These are phyloP conservation scores for Mortierella claussenii DNA, from an alignment of 192 early-diverging fungal species.

Conservation along the genomic window DNA sequence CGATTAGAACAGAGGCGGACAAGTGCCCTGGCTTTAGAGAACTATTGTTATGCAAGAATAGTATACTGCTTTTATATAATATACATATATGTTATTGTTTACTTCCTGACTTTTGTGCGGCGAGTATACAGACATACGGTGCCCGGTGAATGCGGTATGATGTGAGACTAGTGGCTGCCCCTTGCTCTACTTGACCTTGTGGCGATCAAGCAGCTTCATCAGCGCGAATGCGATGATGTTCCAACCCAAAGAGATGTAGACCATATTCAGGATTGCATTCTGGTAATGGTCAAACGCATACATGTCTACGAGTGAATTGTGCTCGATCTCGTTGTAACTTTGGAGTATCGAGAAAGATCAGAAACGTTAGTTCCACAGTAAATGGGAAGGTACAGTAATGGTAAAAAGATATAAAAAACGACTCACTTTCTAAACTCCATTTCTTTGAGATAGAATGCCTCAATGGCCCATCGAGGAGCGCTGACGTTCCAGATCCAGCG, in stretches of 20 bases:
- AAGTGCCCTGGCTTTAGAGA: no score
- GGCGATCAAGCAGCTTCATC: slow-evolving; percentile 42
- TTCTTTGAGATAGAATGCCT: slow-evolving; percentile 68
- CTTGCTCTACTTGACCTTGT: slow-evolving; percentile 46
- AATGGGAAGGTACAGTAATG: neutral
- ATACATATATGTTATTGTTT: no score
- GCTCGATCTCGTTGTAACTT: slow-evolving; percentile 40
- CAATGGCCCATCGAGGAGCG: slow-evolving; percentile 70
- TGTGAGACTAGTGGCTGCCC: no score
- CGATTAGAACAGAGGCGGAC: no score
- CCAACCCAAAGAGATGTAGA: slow-evolving; percentile 38
- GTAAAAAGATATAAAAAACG: neutral
- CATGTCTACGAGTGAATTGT: slow-evolving; percentile 23
- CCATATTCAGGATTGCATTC: slow-evolving; percentile 26
- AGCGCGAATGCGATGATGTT: slow-evolving; percentile 24
- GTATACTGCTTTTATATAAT: no score
- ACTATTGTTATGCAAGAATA: no score
- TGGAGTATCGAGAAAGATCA: no score
- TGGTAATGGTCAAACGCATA: slow-evolving; percentile 40
- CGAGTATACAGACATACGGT: no score
- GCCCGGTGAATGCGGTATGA: no score
- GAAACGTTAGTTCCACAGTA: no score
- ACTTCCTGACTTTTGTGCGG: no score
- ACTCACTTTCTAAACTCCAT: slow-evolving; percentile 43
- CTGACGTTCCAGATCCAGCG: slow-evolving; percentile 63